Conservation (phyloP, 768 basidiomycete species). For the Tylopilus rubrobrunneus region DNA sequence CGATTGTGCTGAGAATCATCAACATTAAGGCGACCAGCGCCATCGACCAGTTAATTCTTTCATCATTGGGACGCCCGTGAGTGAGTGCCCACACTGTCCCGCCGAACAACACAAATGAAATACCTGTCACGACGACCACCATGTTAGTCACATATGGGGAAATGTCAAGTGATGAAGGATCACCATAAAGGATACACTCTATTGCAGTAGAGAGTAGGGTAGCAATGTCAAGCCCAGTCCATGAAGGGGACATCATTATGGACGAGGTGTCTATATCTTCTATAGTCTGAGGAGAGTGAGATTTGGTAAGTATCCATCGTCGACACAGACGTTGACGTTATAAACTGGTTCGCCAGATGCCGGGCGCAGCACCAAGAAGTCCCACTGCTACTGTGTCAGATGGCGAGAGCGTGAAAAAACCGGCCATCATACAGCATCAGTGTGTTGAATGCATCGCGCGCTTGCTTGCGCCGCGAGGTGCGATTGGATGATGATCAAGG, state of each 20-base stretch:
- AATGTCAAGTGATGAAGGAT: not conserved
- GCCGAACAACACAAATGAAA: conserved; percentile 19
- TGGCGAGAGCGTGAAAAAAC: not conserved
- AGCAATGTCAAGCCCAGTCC: conserved; percentile 7
- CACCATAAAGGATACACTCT: conserved; percentile 24
- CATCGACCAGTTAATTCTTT: conserved; percentile 21
- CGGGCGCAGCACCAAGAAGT: not conserved
- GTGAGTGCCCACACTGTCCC: conserved; percentile 26
- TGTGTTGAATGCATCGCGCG: not conserved
- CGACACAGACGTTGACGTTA: not conserved
- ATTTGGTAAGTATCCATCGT: not conserved
- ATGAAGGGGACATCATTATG: conserved; percentile 3
- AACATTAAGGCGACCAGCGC: conserved; percentile 20
- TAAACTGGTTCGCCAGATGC: not conserved
- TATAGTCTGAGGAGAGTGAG: not conserved
- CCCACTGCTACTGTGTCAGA: not conserved
- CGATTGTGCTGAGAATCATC: conserved; percentile 19
- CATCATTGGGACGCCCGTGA: conserved; percentile 9
- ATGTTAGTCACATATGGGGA: not conserved
- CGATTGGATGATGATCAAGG: not conserved
- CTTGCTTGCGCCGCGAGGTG: not conserved
- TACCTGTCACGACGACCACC: conserved; percentile 3
- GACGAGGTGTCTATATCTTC: not conserved
- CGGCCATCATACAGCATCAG: not conserved
- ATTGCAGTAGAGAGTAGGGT: conserved; percentile 16